Base-by-base conservation (phyloP, 2,329 filamentous ascomycete genomes). In the Calonectria pseudoturangicola region DNA sequence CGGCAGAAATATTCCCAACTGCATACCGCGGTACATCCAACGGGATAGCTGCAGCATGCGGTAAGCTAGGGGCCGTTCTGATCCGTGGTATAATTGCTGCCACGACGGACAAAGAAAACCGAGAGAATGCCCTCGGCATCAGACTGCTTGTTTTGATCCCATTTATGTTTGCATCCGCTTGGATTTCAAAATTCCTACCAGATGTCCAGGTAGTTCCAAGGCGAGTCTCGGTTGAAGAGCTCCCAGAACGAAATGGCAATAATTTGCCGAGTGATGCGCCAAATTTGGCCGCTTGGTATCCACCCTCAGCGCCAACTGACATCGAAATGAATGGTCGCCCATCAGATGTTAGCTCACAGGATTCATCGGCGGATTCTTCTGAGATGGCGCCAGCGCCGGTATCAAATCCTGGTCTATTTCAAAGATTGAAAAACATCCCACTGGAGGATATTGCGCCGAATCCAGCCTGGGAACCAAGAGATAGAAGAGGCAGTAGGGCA, bases 1-100 rank as follows among this genome's bases (percentile, higher is more conserved):
- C 81, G 0, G 81, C 78, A 12, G 82, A 83, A 73, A 76, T 82
- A 27, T 83, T 81, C 64, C 80, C 81, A 16, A 81, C 81, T 3
- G 75, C 76, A 4, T 80, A 79, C 63, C 77, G 82, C 15, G 81
- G 79, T 9, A 81, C 80, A 1, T 80, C 79, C 50, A 80, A 82
- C 62, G 82, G 81, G 12, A 73, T 82, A 33, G 76, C 80, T 1
- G 81, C 81, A 9, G 82, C 80, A 4, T 66, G 71, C 1, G 82
- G 82, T 0, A 83, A 83, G 69, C 36, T 81, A 9, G 82, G 81
- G 5, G 81, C 82, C 8, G 74, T 83, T 13, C 66, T 79, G 13
- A 74, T 80, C 12, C 78, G 79, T 4, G 54, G 36, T 3, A n/a
- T 68, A 15, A 68, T 68, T 27, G 27, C 51, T 16, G 10, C 3